Evolutionary conservation across 805 yeast species (phyloP).

Genomic region (Suhomyces pyralidae): DNA sequence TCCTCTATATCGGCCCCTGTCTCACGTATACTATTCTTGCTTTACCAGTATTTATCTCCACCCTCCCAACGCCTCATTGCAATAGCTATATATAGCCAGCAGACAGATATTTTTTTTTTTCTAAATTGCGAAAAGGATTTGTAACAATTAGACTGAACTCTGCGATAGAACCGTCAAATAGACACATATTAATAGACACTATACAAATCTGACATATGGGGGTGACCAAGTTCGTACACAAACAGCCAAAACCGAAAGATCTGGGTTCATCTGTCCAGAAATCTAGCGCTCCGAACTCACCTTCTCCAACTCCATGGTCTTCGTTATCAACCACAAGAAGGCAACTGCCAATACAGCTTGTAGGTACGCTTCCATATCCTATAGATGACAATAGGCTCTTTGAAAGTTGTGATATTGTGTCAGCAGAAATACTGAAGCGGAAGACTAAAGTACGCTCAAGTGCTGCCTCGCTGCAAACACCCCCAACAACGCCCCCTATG

Average conservation of each 20-base stretch:
- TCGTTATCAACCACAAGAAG: neutral
- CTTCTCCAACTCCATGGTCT: neutral
- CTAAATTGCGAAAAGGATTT: neutral
- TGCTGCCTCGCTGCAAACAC: neutral
- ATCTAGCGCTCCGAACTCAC: neutral
- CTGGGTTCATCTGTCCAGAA: neutral
- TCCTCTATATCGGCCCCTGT: neutral
- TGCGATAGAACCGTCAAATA: neutral
- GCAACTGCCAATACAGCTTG: neutral
- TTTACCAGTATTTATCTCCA: neutral
- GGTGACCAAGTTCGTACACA: neutral
- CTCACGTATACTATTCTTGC: neutral
- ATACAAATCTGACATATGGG: neutral
- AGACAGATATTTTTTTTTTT: neutral
- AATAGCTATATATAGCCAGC: neutral
- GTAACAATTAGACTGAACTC: neutral
- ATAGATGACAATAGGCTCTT: neutral
- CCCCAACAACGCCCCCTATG: neutral
- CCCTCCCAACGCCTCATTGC: neutral
- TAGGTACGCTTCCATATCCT: conserved; percentile 1
- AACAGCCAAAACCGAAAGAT: neutral
- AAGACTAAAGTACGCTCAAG: neutral
- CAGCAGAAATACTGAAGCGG: neutral
- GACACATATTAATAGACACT: neutral
- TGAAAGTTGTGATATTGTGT: neutral